Base-by-base conservation (phyloP, 257 asterid species). In the Petunia axillaris region DNA sequence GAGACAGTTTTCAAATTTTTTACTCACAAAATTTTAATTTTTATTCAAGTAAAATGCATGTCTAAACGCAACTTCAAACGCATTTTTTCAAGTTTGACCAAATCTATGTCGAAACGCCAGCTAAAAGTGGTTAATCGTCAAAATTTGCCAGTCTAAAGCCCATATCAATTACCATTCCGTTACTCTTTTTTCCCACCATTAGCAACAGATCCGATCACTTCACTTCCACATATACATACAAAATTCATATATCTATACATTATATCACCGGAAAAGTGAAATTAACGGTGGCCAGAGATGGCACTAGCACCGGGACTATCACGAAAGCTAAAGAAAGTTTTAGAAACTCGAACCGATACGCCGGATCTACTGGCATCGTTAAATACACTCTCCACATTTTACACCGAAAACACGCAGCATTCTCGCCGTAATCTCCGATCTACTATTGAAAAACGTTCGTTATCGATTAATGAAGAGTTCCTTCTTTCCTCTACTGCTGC, bases 291-390 rank as follows among this genome's bases (percentile, higher is more conserved):
- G 43, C 3, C 94, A 73, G 89, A 91, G 84, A 87, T 96, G 87
- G 97, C 97, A 82, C 86, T 95, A 91, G 99, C 99, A 84, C 99
- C 99, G 88, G 99, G 99, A 75, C 92, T 95, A 75, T 91, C 99
- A 6, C 90, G 99, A 91, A 95, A 95, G 95, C 97, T 95, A 89
- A 95, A 95, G 93, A 95, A 95, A 88, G 99, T 95, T 38, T 76
- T 93, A 86, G 98, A 95, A 79, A 95, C 99, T 79, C 97, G 98
- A 75, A 93, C 97, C 25, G 99, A 92, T 82, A 84, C 85, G 40
- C 85, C 97, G 84, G 98, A 95, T 89, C 91, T 93, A 77, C 91
- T 95, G 68, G 90, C 98, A 0, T 95, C 99, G 36, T 96, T 95
- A 81, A 90, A 88, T 84, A 93, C 98, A 57, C 97, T 95, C 76